Percentiles rank a stretch among this genome's conserved stretches.
These are phyloP conservation scores for Orbilia javanica DNA, from an alignment of 2,329 filamentous ascomycete genomes.

Conservation along the genomic window DNA sequence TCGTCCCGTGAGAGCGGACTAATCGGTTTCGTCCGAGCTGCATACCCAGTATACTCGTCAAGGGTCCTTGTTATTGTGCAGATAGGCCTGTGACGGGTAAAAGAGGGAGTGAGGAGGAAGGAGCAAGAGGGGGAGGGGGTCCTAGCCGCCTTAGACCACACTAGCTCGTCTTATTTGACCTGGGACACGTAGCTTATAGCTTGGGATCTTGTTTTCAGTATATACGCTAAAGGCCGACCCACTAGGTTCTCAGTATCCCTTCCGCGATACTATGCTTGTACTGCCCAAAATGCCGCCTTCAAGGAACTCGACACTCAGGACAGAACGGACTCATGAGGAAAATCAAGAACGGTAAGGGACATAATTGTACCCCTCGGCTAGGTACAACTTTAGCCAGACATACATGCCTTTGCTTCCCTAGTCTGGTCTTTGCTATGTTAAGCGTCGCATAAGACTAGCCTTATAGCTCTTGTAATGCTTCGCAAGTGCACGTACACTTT, in stretches of 20 bases:
- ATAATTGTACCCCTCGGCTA: conserved; percentile 63
- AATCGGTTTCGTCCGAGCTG: neutral
- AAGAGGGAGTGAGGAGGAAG: neutral
- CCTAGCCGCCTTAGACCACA: neutral
- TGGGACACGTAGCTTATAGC: conserved; percentile 35
- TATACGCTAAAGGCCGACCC: conserved; percentile 19
- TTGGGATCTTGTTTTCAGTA: conserved; percentile 8
- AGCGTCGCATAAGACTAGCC: neutral
- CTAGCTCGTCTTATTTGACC: conserved; percentile 10
- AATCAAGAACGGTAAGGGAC: conserved; percentile 75
- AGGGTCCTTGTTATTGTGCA: neutral
- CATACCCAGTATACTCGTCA: conserved; percentile 7
- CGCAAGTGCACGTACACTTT: neutral
- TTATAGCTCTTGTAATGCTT: neutral
- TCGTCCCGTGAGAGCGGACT: conserved; percentile 28
- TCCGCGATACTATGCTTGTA: conserved; percentile 10
- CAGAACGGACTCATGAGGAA: conserved; percentile 81
- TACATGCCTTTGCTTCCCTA: neutral
- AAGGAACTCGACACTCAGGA: conserved; percentile 67
- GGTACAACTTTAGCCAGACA: neutral
- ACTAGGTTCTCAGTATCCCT: neutral
- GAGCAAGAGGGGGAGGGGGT: neutral
- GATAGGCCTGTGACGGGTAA: neutral
- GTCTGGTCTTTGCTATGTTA: neutral
- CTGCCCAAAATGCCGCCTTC: conserved; percentile 17